Conservation (phyloP, 306 rosid species). For the Canavalia gladiata region DNA sequence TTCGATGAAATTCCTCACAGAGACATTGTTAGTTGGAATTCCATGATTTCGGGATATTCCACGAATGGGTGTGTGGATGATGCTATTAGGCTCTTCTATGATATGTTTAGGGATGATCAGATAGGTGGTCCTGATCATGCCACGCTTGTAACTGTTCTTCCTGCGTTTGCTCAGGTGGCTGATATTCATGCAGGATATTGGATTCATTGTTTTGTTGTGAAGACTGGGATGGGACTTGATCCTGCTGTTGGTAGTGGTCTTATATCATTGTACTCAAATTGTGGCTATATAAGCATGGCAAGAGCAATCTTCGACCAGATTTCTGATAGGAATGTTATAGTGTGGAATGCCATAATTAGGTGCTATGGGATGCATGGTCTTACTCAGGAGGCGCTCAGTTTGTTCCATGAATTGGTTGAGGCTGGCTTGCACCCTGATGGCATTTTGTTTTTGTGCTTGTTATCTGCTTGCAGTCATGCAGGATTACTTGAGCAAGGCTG, state of each 20-base stretch:
- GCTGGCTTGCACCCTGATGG: constrained; percentile 61
- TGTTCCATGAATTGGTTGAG: constrained; percentile 63
- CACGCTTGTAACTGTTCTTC: constrained; percentile 71
- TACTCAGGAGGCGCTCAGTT: constrained; percentile 66
- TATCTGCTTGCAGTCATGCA: constrained; percentile 82
- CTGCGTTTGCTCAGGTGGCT: constrained; percentile 69
- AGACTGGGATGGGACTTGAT: constrained; percentile 66
- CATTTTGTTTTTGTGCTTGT: constrained; percentile 63
- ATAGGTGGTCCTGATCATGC: constrained; percentile 60
- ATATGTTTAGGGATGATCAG: constrained; percentile 56
- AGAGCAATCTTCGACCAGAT: constrained; percentile 61
- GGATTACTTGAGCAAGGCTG: constrained; percentile 71
- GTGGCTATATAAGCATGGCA: constrained; percentile 68
- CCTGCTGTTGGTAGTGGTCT: constrained; percentile 73
- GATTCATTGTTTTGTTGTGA: constrained; percentile 73
- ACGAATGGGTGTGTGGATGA: constrained; percentile 61
- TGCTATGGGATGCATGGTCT: constrained; percentile 80
- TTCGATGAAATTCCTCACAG: constrained; percentile 63
- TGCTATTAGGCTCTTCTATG: constrained; percentile 61
- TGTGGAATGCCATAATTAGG: constrained; percentile 80
- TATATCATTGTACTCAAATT: constrained; percentile 72
- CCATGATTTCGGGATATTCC: constrained; percentile 73
- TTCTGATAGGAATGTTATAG: constrained; percentile 56
- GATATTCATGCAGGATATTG: constrained; percentile 70
- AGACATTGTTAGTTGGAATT: constrained; percentile 81